Base-by-base conservation (phyloP, 1,139 yeast species). In the Eremothecium cymbalariae region DNA sequence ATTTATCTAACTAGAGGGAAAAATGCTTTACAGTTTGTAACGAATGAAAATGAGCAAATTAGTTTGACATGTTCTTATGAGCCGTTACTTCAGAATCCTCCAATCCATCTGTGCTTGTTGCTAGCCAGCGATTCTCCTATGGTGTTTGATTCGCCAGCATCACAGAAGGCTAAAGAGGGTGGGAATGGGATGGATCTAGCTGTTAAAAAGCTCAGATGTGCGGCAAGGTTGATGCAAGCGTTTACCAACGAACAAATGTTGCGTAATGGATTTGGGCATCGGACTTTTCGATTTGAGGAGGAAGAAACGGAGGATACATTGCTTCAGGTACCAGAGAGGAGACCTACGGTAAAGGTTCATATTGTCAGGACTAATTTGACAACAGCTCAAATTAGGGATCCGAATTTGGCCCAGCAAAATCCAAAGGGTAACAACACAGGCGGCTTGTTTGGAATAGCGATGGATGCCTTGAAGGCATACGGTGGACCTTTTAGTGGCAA, bases 171-270 rank as follows among this genome's bases (percentile, higher is more conserved):
- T 17, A 57, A 62, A 25, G 58, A 68, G 25, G 94, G 84, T 47
- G 77, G 77, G 1, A 78, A 85, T 42, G 73, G 68, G n/a, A 53
- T 88, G 16, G 79, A 78, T 12, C 59, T 77, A n/a, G 96, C 96
- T 0, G 63, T 84, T 15, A 66, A 67, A 45, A 86, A 84, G 55
- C 57, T 90, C 45, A 74, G 94, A 48, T 73, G 85, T 41, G 96
- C 88, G 6, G 95, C 84, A 3, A 68, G 95, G 49, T 57, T 90
- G 57, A 85, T 86, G 95, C 88, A 85, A 50, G 95, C 96, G 1
- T 88, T 74, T 55, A 88, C 97, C 1, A 79, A 78, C 46, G 96
- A 90, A 47, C 96, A 88, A 53, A 85, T 90, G 95, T 61, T 77
- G 39, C 63, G 77, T 25, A 70, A 72, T 36, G 93, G 94, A 0